Evolutionary conservation across 202 grass and related monocot species (phyloP).

Genomic region (Carex arenaria): DNA sequence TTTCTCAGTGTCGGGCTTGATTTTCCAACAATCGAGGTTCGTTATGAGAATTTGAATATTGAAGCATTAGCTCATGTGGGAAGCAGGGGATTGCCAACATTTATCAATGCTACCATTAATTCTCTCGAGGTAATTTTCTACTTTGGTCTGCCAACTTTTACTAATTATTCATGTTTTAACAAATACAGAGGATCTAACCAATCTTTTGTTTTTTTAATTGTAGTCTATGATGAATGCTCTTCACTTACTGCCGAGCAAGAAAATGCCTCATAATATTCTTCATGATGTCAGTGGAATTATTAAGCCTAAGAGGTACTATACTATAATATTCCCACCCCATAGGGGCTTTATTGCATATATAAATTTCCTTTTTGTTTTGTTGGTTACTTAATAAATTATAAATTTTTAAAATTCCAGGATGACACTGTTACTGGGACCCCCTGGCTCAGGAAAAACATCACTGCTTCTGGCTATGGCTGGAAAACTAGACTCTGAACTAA

Average conservation of each 20-base stretch:
- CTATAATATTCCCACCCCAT: neutral
- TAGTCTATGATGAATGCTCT: constrained; percentile 38
- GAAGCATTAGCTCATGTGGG: constrained; percentile 50
- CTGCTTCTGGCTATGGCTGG: constrained; percentile 60
- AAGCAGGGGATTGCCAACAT: constrained; percentile 53
- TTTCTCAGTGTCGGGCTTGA: constrained; percentile 55
- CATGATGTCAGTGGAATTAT: constrained; percentile 56
- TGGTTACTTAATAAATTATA: neutral
- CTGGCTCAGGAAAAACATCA: constrained; percentile 57
- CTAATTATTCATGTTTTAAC: neutral
- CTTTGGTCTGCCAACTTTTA: neutral
- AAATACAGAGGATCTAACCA: neutral
- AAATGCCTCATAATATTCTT: constrained; percentile 46
- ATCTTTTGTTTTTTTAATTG: neutral
- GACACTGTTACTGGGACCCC: constrained; percentile 62
- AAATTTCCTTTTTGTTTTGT: neutral
- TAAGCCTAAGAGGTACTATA: constrained; percentile 46
- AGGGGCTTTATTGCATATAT: neutral
- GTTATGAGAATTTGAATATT: constrained; percentile 57
- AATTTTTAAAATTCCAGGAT: constrained; percentile 33
- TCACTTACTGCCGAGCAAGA: constrained; percentile 47
- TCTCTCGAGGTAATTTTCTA: constrained; percentile 38
- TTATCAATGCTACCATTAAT: constrained; percentile 55
- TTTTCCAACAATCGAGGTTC: constrained; percentile 59
- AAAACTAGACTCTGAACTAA: constrained; percentile 48